Percentiles rank a stretch among this genome's conserved stretches.
Conservation (phyloP, 176 grass and related monocot genomes). For the Guadua angustifolia region DNA sequence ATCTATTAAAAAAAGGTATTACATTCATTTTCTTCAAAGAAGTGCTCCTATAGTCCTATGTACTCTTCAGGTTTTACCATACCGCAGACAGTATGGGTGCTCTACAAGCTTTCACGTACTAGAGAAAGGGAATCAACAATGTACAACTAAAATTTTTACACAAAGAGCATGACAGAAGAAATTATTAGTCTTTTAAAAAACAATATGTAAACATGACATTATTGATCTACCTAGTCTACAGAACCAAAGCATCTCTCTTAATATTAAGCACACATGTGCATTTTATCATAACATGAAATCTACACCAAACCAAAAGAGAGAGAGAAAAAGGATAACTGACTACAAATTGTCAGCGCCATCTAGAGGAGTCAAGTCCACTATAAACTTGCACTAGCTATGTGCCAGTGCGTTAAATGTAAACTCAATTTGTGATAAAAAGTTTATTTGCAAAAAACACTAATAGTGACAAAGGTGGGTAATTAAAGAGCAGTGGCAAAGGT, state of each 20-base stretch:
- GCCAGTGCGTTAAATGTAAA: too few relatives aligned
- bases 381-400: too few relatives aligned
- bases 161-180: background rate
- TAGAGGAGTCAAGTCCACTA: background rate
- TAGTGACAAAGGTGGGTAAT: too few relatives aligned
- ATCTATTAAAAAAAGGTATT: background rate
- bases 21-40: background rate
- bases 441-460: too few relatives aligned
- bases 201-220: background rate
- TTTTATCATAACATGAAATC: conserved; percentile 24
- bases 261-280: background rate
- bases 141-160: background rate
- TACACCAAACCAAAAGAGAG: background rate
- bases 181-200: background rate
- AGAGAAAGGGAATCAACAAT: background rate
- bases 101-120: conserved; percentile 10
- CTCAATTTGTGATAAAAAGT: too few relatives aligned
- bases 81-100: background rate
- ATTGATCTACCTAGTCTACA: background rate
- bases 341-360: background rate
- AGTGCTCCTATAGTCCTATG: background rate
- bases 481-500: too few relatives aligned
- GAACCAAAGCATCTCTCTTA: background rate
- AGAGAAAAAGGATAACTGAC: background rate
- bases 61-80: conserved; percentile 6